Conservation (phyloP, 106 monocot species). For the Posidonia australis region DNA sequence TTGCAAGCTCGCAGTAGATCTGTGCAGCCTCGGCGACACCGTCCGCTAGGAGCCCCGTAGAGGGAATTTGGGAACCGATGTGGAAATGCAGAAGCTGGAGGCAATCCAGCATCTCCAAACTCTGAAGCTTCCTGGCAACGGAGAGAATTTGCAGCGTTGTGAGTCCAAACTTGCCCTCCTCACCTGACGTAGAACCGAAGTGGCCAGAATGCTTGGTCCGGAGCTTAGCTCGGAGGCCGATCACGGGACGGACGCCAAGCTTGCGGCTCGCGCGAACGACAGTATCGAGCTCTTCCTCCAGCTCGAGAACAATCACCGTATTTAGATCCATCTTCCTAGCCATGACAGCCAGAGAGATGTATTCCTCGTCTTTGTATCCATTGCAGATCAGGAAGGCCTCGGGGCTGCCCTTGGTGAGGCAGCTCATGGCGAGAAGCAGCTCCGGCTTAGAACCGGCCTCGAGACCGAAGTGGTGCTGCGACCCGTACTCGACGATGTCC, state of each 20-base stretch:
- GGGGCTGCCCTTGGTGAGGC: conserved; percentile 52
- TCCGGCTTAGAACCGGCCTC: conserved; percentile 98
- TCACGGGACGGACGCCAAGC: conserved; percentile 52
- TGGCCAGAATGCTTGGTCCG: conserved; percentile 70
- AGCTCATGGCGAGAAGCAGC: conserved; percentile 89
- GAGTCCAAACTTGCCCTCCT: conserved; percentile 82
- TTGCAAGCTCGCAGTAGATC: conserved; percentile 62
- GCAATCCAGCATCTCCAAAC: conserved; percentile 59
- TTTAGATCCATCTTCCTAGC: conserved; percentile 58
- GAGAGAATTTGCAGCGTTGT: conserved; percentile 49
- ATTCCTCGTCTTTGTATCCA: conserved; percentile 95
- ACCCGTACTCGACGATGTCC: conserved; percentile 74
- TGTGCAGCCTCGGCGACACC: conserved; percentile 65
- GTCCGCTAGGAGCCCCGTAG: conserved; percentile 41
- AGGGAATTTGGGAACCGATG: conserved; percentile 74
- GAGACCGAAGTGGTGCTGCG: conserved; percentile 68
- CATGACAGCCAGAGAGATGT: conserved; percentile 70
- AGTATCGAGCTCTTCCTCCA: conserved; percentile 63
- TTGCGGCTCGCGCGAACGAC: conserved; percentile 36
- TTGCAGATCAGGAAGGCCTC: conserved; percentile 90
- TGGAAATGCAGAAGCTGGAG: conserved; percentile 80
- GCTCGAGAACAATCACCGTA: conserved; percentile 72
- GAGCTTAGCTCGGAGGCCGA: conserved; percentile 68
- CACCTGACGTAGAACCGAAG: conserved; percentile 73
- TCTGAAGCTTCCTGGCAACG: conserved; percentile 37